Conservation (phyloP, 1,284 basidiomycete genomes). For the Ceratobasidium sp. region DNA sequence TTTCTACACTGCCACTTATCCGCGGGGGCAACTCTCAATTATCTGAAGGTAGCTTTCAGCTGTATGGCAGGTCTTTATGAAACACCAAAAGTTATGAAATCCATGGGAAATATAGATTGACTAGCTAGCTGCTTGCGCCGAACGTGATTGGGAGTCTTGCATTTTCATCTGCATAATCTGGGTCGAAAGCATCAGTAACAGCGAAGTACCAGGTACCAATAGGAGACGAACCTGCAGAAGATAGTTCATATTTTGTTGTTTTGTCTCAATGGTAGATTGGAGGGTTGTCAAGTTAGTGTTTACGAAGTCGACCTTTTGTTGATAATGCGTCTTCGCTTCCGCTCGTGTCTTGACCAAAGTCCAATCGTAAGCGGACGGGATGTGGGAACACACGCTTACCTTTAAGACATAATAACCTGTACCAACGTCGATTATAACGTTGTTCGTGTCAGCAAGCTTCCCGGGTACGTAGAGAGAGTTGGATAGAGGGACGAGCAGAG, state of each 20-base stretch:
- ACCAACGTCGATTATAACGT: constrained; percentile 95
- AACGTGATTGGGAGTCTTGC: constrained; percentile 30
- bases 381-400: constrained; percentile 62
- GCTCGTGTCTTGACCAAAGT: constrained; percentile 86
- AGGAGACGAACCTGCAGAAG: constrained; percentile 71
- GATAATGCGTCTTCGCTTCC: constrained; percentile 83
- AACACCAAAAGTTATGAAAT: no score
- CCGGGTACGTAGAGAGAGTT: constrained; percentile 96
- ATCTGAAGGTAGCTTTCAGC: no score
- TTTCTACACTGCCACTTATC: no score
- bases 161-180: constrained; percentile 44
- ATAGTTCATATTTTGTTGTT: constrained; percentile 87
- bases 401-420: constrained; percentile 98
- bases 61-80: no score
- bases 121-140: constrained; percentile 15
- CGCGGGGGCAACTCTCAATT: no score
- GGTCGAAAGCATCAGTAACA: no score
- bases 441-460: constrained; percentile 82
- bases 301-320: constrained; percentile 81
- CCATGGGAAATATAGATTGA: no score
- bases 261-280: constrained; percentile 87
- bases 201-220: neutral
- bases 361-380: no score
- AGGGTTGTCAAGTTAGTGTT: constrained; percentile 83
- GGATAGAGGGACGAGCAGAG: constrained; percentile 92